Conservation (phyloP, 2,329 filamentous ascomycete species). For the Fusarium tupiense region DNA sequence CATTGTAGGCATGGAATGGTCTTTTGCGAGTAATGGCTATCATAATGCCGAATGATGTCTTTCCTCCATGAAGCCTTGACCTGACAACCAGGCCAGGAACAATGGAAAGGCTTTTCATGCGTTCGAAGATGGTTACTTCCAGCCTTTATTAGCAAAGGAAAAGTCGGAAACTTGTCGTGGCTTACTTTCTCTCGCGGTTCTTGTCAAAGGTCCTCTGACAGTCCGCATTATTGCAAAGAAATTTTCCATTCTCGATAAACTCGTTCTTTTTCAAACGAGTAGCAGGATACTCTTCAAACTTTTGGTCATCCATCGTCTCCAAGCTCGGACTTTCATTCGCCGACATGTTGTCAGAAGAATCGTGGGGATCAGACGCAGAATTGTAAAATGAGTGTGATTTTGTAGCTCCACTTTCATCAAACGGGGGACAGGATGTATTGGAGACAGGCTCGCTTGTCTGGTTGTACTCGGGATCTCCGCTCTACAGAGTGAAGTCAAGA, state of each 20-base stretch:
- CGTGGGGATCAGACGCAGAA: neutral
- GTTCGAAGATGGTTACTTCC: constrained; percentile 33
- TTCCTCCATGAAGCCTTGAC: constrained; percentile 2
- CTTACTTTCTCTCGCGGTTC: constrained; percentile 25
- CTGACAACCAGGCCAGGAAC: constrained; percentile 4
- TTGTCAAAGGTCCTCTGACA: constrained; percentile 10
- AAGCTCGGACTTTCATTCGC: neutral
- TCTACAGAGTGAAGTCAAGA: constrained; percentile 26
- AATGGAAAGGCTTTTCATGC: constrained; percentile 30
- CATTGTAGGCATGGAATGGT: neutral
- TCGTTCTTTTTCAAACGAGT: constrained; percentile 28
- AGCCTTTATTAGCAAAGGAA: neutral
- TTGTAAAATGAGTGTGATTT: neutral
- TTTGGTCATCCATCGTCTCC: neutral
- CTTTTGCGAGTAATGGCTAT: constrained; percentile 7
- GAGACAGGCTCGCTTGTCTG: neutral
- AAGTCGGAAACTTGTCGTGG: no score
- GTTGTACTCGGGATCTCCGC: neutral
- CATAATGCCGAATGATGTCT: constrained; percentile 27
- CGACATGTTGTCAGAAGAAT: neutral
- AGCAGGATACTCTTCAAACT: constrained; percentile 12
- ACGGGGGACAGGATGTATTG: neutral
- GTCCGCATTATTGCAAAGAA: constrained; percentile 6
- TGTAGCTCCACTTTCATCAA: neutral
- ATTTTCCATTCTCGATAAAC: constrained; percentile 19